Evolutionary conservation across 129 eudicot species (phyloP).

Genomic region (Deinandra increscens): DNA sequence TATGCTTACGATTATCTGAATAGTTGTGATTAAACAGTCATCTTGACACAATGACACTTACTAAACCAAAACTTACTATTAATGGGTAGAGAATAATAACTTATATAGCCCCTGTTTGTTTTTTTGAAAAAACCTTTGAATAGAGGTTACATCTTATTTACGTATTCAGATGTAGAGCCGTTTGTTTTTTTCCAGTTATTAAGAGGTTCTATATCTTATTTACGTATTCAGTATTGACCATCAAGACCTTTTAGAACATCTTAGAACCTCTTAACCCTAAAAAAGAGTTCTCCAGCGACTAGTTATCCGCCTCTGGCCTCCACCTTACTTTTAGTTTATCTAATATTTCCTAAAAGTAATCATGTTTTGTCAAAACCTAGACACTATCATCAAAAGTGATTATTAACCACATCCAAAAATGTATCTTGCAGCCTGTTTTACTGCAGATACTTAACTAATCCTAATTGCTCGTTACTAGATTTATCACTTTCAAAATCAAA

Average conservation of each 20-base stretch:
- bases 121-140: too few relatives aligned
- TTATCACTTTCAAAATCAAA: neutral
- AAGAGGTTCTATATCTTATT: too few relatives aligned
- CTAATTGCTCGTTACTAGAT: neutral
- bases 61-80: neutral
- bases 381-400: neutral
- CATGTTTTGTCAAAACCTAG: neutral
- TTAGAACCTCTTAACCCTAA: too few relatives aligned
- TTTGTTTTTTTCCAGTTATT: too few relatives aligned
- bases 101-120: too few relatives aligned
- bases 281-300: too few relatives aligned
- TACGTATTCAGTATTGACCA: too few relatives aligned
- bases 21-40: neutral
- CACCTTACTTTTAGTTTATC: neutral
- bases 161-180: too few relatives aligned
- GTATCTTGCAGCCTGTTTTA: neutral
- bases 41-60: neutral
- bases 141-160: too few relatives aligned
- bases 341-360: neutral
- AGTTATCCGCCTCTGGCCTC: too few relatives aligned
- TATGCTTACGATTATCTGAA: neutral
- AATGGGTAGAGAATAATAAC: neutral
- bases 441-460: neutral
- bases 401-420: neutral
- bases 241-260: too few relatives aligned